Base-by-base conservation (phyloP, 148 eudicot genomes). In the Bassia scoparia region DNA sequence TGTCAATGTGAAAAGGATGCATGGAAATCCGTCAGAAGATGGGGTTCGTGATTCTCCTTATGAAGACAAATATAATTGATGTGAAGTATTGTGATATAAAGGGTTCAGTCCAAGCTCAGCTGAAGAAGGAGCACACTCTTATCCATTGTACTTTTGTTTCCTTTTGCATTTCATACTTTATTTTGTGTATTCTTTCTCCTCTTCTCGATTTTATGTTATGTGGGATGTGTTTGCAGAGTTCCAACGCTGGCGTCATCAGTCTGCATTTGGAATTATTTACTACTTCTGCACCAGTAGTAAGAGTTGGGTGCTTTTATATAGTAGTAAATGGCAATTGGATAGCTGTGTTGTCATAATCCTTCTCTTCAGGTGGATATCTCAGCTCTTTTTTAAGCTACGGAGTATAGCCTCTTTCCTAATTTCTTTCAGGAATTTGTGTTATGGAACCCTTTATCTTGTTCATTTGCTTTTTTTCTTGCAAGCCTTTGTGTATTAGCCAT, bases 291-390 rank as follows among this genome's bases (percentile, higher is more conserved):
- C 97, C 98, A n/a, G 72, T 88, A 77, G 88, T 89, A 67, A 89
- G 96, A 76, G 84, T 75, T 95, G 92, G 91, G 97, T 91, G 75
- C 98, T 96, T 35, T 95, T 95, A 81, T 95, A 95, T 80, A 91
- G 91, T 67, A 87, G 96, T 80, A 91, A 30, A 95, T 95, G 98
- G 88, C 86, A 26, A 84, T 89, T 33, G 98, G 98, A 63, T 82
- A 91, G 62, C 81, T 90, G 13, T 68, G 98, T 95, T 73, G 73
- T 95, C 78, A 75, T 95, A 55, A 87, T 95, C 81, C 82, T 95
- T 74, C 96, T 95, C 33, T 91, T 78, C 98, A 95, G 97, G 98
- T 67, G 65, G n/a, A 37, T 23, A 37, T 68, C 0, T 18, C 15
- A 27, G 15, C 26, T 71, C 46, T 24, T 9, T 55, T 21, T 65